Evolutionary conservation across 495 filamentous ascomycete genomes (phyloP), one percentile per base, ranked within the genome.

Genomic region (Chaetomium fimeti): DNA sequence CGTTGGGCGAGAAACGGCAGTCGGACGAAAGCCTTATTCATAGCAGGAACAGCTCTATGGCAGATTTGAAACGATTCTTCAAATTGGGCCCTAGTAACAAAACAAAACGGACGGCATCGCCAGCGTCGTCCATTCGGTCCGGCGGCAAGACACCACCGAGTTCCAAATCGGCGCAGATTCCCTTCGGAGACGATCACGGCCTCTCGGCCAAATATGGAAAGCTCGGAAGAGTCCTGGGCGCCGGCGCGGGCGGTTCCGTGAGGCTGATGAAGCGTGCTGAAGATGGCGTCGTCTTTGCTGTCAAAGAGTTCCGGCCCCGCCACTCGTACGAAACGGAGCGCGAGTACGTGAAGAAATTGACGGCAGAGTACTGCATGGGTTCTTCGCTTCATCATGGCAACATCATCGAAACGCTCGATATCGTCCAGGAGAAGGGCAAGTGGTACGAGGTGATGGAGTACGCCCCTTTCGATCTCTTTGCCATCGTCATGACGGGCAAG

Each of bases 401-500:
- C 75, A 92, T 99, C 67, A 96, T 99, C 71, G 94, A 98, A 75
- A 97, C 94, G 11, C 82, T 99, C 42, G 94, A 99, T 74, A 96
- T 99, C 66, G 87, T 99, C 18, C 89, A 97, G 64, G 94, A 99
- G 80, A 93, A 91, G 74, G 88, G 85, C 29, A 91, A 89, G 66
- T 99, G 94, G 93, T 99, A 95, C 74, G 95, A 96, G 72, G 94
- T 99, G 32, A 99, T 99, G 94, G 94, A 99, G 72, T 98, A 95
- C 74, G 95, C 92, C n/a, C 94, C 94, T 6, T 99, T 79, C 69
- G 94, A 99, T 76, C 82, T 99, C 18, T 99, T 99, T 75, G 94
- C 94, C 27, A 96, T 95, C 65, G 94, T 99, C 66, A 99, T 99
- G 94, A 98, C 94, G 0, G 94, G 94, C 20, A 98, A 94, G 77